Percentiles rank a stretch among this genome's conserved stretches.
Conservation (phyloP, 2,329 filamentous ascomycete species). For the Claviceps fusiformis region DNA sequence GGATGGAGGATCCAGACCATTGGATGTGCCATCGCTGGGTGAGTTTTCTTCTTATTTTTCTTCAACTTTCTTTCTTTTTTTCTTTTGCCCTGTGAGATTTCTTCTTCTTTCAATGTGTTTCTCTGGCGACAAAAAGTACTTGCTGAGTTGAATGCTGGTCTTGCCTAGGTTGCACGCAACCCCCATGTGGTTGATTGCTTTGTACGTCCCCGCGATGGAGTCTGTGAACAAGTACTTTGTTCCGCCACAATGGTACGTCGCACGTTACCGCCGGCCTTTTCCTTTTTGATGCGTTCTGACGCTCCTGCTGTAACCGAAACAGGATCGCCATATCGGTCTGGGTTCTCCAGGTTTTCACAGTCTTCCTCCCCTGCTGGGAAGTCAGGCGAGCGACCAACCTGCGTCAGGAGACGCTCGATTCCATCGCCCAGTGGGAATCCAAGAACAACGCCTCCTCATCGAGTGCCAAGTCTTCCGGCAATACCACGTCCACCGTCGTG, state of each 20-base stretch:
- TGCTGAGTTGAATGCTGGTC: background rate
- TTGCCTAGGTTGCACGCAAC: constrained; percentile 40
- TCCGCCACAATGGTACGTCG: constrained; percentile 44
- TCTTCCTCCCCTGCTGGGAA: constrained; percentile 49
- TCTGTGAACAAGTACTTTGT: constrained; percentile 33
- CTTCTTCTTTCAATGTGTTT: too few species aligned
- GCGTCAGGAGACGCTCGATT: constrained; percentile 28
- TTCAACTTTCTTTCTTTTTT: background rate
- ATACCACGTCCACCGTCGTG: constrained; percentile 12
- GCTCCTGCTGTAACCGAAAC: background rate
- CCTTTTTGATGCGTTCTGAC: background rate
- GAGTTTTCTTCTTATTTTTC: constrained; percentile 7
- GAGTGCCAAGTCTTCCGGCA: constrained; percentile 9
- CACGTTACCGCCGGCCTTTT: background rate
- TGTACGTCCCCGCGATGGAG: constrained; percentile 26
- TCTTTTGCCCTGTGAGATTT: too few species aligned
- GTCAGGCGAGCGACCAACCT: constrained; percentile 30
- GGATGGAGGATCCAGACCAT: constrained; percentile 52
- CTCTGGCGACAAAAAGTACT: too few species aligned
- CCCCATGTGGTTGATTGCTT: constrained; percentile 49
- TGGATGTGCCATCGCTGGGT: constrained; percentile 30
- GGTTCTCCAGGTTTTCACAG: constrained; percentile 45
- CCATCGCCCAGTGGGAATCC: constrained; percentile 30
- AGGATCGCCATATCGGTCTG: constrained; percentile 39
- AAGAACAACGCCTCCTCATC: constrained; percentile 17